Evolutionary conservation across 345 rosid genomes (phyloP).

Genomic region (Sapria himalayana): DNA sequence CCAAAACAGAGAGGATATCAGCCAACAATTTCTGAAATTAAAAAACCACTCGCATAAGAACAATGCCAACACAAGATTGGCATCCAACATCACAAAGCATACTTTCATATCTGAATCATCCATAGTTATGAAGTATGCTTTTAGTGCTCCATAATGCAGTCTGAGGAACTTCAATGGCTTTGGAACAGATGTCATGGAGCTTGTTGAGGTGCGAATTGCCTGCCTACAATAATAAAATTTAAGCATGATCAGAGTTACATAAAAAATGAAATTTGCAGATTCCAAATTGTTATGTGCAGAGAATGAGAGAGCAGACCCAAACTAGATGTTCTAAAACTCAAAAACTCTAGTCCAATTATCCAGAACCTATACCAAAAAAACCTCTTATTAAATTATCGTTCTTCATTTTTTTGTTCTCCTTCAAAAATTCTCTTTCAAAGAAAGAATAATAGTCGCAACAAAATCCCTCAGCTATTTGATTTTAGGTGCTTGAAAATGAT

Average conservation of each 20-base stretch:
- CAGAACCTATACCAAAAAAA: too few species aligned
- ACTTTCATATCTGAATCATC: slow-evolving; percentile 58
- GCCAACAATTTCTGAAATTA: slow-evolving; percentile 59
- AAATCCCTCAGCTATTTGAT: too few species aligned
- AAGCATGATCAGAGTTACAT: slow-evolving; percentile 1
- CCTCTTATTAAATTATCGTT: too few species aligned
- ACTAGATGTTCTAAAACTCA: too few species aligned
- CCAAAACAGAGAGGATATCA: slow-evolving; percentile 80
- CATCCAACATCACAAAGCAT: neutral
- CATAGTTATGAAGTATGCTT: slow-evolving; percentile 47
- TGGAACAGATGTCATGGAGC: slow-evolving; percentile 98
- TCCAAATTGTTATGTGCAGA: too few species aligned
- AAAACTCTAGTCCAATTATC: too few species aligned
- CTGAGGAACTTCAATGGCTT: slow-evolving; percentile 95
- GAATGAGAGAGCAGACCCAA: too few species aligned
- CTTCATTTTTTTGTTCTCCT: too few species aligned
- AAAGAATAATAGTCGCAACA: too few species aligned
- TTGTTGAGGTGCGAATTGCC: slow-evolving; percentile 75
- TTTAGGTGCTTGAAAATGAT: too few species aligned
- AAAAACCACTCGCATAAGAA: neutral
- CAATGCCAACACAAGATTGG: too few species aligned
- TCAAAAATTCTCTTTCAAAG: too few species aligned
- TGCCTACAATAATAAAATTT: slow-evolving; percentile 25
- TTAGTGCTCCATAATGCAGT: slow-evolving; percentile 81
- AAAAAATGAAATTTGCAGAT: neutral